Evolutionary conservation across 164 flowering plant species (phyloP).

Genomic region (Vitis rupestris): DNA sequence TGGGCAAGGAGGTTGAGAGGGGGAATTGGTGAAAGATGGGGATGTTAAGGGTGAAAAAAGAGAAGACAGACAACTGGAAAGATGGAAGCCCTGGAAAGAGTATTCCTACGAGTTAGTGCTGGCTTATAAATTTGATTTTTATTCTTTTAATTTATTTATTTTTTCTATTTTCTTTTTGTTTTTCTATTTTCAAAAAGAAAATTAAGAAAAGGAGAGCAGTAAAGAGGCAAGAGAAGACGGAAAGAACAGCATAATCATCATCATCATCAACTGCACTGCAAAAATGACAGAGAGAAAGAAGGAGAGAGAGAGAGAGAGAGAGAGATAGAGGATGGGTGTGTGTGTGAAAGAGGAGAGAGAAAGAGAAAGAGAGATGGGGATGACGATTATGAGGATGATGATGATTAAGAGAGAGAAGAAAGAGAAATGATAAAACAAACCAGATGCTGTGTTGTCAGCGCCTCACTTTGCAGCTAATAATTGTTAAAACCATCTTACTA

Average conservation of each 20-base stretch:
- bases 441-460: slow-evolving; percentile 54
- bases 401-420: slow-evolving; percentile 29
- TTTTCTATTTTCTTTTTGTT: not conserved
- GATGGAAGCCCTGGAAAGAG: slow-evolving; percentile 22
- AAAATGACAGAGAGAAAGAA: slow-evolving; percentile 14
- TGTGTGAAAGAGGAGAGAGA: slow-evolving; percentile 5
- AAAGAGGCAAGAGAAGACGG: slow-evolving; percentile 16
- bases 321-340: not conserved
- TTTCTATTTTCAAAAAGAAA: not conserved
- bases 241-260: slow-evolving; percentile 13
- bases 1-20: slow-evolving; percentile 7
- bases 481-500: slow-evolving; percentile 34
- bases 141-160: slow-evolving; percentile 2
- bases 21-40: slow-evolving; percentile 10
- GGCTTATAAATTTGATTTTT: slow-evolving; percentile 11
- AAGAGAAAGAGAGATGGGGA: slow-evolving; percentile 20
- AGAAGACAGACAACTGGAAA: slow-evolving; percentile 43
- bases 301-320: not conserved
- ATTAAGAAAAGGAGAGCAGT: slow-evolving; percentile 4
- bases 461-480: slow-evolving; percentile 57
- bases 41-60: slow-evolving; percentile 16
- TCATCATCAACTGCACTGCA: slow-evolving; percentile 19
- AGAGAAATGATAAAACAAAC: slow-evolving; percentile 30
- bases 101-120: slow-evolving; percentile 38
- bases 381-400: slow-evolving; percentile 31